Evolutionary conservation across 352 stramenopile genomes (phyloP).

Genomic region (Chrysophaeum taylorii): DNA sequence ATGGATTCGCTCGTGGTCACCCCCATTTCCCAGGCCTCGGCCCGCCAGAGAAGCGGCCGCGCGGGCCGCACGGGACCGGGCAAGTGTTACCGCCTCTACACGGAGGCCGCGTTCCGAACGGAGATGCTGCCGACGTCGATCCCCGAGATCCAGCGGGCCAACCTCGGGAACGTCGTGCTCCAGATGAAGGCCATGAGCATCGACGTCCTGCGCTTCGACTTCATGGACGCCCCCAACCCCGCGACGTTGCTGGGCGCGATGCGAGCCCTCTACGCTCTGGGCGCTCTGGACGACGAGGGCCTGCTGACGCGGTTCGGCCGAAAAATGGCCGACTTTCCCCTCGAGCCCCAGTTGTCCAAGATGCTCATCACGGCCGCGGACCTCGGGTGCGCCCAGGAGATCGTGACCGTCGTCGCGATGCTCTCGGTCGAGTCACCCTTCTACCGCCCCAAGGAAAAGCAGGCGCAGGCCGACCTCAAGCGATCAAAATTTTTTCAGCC

Average conservation of each 20-base stretch:
- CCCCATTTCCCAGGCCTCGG: slow-evolving; percentile 93
- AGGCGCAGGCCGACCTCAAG: slow-evolving; percentile 95
- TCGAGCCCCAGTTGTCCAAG: slow-evolving; percentile 97
- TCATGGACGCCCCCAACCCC: slow-evolving; percentile 95
- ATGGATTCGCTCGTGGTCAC: slow-evolving; percentile 99
- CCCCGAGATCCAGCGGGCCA: slow-evolving; percentile 97
- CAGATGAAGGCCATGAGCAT: slow-evolving; percentile 99
- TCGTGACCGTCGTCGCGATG: slow-evolving; percentile 97
- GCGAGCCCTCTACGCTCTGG: slow-evolving; percentile 91
- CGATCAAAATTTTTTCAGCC: slow-evolving; percentile 97
- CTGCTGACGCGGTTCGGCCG: slow-evolving; percentile 80
- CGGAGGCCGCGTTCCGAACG: slow-evolving; percentile 68
- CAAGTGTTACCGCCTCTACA: slow-evolving; percentile 99
- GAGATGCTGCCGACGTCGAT: slow-evolving; percentile 94
- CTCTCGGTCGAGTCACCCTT: slow-evolving; percentile 97
- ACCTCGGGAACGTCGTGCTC: slow-evolving; percentile 93
- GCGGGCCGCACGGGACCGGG: slow-evolving; percentile 93
- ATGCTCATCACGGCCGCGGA: slow-evolving; percentile 95
- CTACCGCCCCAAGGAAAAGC: slow-evolving; percentile 95
- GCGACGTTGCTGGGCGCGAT: slow-evolving; percentile 92
- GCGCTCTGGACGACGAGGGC: slow-evolving; percentile 93
- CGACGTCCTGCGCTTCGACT: slow-evolving; percentile 97
- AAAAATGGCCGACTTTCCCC: slow-evolving; percentile 98
- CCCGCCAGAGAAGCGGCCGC: slow-evolving; percentile 88
- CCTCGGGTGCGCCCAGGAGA: slow-evolving; percentile 92